phyloP scores from a whole-genome alignment of 345 rosid species.

The Melastoma malabathricum region DNA sequence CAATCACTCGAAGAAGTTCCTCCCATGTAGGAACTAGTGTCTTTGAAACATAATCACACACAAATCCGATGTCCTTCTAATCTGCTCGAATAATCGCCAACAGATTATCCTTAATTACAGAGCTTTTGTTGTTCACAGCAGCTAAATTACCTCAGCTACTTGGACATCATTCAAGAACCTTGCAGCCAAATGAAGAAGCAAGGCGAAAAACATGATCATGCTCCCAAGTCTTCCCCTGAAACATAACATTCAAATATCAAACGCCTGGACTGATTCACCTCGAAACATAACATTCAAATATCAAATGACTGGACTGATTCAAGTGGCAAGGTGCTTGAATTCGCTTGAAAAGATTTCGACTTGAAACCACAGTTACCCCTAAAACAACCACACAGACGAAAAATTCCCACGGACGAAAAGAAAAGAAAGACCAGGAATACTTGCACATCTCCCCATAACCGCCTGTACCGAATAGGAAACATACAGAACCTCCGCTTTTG shows the following conservation, averaged over 20 bases:
- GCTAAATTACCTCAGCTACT: slow-evolving; percentile 55
- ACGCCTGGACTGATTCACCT: no score
- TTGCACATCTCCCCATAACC: slow-evolving; percentile 96
- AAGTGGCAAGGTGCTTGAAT: no score
- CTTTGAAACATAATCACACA: no score
- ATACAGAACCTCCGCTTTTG: slow-evolving; percentile 81
- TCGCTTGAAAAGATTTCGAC: no score
- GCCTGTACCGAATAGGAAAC: slow-evolving; percentile 67
- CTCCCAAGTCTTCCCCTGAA: no score
- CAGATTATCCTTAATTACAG: no score
- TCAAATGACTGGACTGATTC: no score
- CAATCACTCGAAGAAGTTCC: neutral
- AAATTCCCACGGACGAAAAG: neutral
- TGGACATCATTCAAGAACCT: slow-evolving; percentile 80
- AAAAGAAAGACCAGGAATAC: slow-evolving; percentile 11
- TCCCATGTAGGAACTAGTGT: no score
- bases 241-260: neutral
- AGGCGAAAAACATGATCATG: neutral
- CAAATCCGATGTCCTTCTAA: no score
- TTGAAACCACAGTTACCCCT: no score
- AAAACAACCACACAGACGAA: neutral
- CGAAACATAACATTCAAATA: neutral
- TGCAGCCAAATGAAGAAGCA: slow-evolving; percentile 37
- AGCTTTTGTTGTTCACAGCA: neutral
- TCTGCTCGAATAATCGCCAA: no score